A percentile compares a stretch with the other conserved stretches of the same genome.
phyloP scores from a whole-genome alignment of 352 stramenopile species.

The Peronospora belbahrii region DNA sequence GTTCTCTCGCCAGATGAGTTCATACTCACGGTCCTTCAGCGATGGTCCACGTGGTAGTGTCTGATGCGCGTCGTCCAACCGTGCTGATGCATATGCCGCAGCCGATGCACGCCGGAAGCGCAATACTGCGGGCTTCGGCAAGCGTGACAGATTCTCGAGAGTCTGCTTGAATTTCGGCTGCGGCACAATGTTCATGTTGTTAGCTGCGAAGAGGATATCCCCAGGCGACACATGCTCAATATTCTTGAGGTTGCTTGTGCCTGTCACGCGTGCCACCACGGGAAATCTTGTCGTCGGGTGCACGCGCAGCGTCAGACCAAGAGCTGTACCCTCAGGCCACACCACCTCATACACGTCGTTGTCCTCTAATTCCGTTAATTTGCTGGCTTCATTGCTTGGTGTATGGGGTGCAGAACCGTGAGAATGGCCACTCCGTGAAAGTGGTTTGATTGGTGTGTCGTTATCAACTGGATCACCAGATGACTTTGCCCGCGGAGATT shows the following conservation, averaged over 20 bases:
- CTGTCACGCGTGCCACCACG: constrained; percentile 63
- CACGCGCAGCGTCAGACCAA: constrained; percentile 58
- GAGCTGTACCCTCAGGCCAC: constrained; percentile 56
- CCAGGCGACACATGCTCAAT: constrained; percentile 64
- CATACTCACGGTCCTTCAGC: constrained; percentile 68
- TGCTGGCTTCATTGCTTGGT: constrained; percentile 10
- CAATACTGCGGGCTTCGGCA: constrained; percentile 63
- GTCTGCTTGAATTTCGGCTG: constrained; percentile 78
- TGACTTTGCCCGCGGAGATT: constrained; percentile 33
- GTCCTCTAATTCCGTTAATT: constrained; percentile 25
- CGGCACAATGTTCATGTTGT: constrained; percentile 63
- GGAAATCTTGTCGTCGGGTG: constrained; percentile 64
- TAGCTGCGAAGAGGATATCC: constrained; percentile 63
- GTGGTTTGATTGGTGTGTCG: constrained; percentile 33
- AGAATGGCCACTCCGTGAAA: constrained; percentile 29
- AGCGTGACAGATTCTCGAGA: constrained; percentile 56
- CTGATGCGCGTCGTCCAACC: constrained; percentile 40
- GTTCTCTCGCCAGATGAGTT: constrained; percentile 80
- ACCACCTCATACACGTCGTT: constrained; percentile 64
- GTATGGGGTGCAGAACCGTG: constrained; percentile 17
- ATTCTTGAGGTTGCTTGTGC: constrained; percentile 69
- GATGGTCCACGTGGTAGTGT: constrained; percentile 41
- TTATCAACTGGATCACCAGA: constrained; percentile 29
- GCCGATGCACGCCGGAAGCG: constrained; percentile 49
- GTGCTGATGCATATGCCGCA: constrained; percentile 22